These are phyloP conservation scores for Peronospora destructor DNA, from an alignment of 352 stramenopile genomes.

Conservation along the genomic window DNA sequence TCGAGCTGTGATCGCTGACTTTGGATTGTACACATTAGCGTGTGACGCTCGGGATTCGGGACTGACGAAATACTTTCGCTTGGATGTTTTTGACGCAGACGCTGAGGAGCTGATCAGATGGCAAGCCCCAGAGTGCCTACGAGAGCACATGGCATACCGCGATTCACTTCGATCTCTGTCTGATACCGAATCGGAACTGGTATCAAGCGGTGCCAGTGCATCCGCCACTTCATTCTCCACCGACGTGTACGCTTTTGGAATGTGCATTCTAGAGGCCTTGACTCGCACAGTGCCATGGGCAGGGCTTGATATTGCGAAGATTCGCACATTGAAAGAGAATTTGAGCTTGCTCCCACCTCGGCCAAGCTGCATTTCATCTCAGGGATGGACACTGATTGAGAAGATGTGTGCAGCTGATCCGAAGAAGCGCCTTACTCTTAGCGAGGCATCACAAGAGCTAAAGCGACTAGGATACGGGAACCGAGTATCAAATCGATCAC, in stretches of 20 bases:
- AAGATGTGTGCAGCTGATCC: constrained; percentile 58
- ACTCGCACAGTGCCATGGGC: constrained; percentile 47
- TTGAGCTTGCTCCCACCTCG: constrained; percentile 44
- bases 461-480: constrained; percentile 43
- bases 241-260: constrained; percentile 72
- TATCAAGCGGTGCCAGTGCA: constrained; percentile 13
- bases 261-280: constrained; percentile 69
- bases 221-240: constrained; percentile 35
- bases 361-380: constrained; percentile 32
- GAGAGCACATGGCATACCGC: constrained; percentile 28
- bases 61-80: constrained; percentile 29
- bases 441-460: constrained; percentile 41
- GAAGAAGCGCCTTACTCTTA: constrained; percentile 36
- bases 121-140: constrained; percentile 58
- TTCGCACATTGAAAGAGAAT: constrained; percentile 51
- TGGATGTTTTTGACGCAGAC: constrained; percentile 30
- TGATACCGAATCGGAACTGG: constrained; percentile 8
- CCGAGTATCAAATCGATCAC: constrained; percentile 14
- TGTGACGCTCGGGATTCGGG: constrained; percentile 34
- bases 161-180: constrained; percentile 25
- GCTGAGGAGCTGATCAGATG: constrained; percentile 51
- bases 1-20: constrained; percentile 51
- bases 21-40: constrained; percentile 38
- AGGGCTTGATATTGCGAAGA: constrained; percentile 34
- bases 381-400: constrained; percentile 52